Conservation (phyloP, 768 basidiomycete genomes). For the Panaeolus cyanescens region DNA sequence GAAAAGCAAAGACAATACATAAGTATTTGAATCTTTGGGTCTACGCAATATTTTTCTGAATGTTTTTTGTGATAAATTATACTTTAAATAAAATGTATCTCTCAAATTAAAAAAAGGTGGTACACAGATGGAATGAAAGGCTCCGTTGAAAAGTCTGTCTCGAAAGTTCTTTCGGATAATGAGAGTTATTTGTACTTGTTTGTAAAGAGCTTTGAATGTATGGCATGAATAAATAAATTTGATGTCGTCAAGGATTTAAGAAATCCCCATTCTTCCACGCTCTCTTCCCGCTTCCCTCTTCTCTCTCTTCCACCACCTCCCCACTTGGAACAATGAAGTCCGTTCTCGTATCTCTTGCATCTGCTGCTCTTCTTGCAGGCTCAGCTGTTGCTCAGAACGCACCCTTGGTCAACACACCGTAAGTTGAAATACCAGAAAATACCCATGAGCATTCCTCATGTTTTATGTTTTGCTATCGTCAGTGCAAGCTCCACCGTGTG, state of each 20-base stretch:
- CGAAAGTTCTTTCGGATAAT: not conserved
- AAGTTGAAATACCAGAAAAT: conserved; percentile 26
- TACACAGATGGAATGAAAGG: not conserved
- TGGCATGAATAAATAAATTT: not conserved
- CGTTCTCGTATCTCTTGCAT: conserved; percentile 37
- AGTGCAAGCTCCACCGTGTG: conserved; percentile 50
- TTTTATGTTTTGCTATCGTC: conserved; percentile 13
- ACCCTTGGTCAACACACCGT: conserved; percentile 73
- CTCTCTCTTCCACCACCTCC: conserved; percentile 25
- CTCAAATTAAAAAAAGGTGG: not conserved
- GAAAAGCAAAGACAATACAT: too few species aligned
- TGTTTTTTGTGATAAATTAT: too few species aligned
- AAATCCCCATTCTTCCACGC: not conserved
- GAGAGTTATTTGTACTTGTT: not conserved
- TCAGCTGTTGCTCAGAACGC: conserved; percentile 44
- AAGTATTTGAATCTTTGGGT: too few species aligned
- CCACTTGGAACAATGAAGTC: conserved; percentile 49
- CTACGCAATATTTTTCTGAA: too few species aligned
- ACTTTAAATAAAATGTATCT: too few species aligned
- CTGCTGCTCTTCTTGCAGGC: conserved; percentile 41
- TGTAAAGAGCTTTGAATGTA: not conserved
- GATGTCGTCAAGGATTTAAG: not conserved
- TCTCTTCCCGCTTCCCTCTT: conserved; percentile 14
- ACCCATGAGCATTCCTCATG: not conserved
- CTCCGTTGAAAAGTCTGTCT: not conserved